Base-by-base conservation (phyloP, 2,329 filamentous ascomycete genomes). In the Seiridium cupressi region DNA sequence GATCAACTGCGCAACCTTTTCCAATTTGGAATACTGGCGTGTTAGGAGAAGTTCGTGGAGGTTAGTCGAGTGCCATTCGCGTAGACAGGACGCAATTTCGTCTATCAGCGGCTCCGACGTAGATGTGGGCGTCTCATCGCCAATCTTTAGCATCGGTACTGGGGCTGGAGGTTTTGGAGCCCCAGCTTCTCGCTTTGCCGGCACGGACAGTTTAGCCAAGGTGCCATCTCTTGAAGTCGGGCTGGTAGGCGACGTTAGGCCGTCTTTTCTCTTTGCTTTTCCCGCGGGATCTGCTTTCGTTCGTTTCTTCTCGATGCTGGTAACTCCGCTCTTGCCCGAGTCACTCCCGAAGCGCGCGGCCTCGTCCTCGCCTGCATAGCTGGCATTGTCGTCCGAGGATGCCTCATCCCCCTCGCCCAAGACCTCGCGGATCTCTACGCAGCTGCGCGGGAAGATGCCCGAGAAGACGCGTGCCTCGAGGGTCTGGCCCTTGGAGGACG, bases 61-160 rank as follows among this genome's bases (percentile, higher is more conserved):
- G 71, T 97, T 96, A 18, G 93, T 97, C 26, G 95, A 96, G 77
- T 99, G 94, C 96, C 95, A 99, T 82, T 99, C 95, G 67, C 95
- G 87, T 64, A 99, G 78, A 73, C 95, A 99, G 3, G 93, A 97
- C 11, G 95, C 93, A 68, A 99, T 98, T 74, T 99, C 95, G 75
- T 99, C 95, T 32, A 99, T 93, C 62, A 99, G 77, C 2, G 95
- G 95, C 73, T 99, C 96, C 7, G 91, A 88, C 13, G 86, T 82
- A 5, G 93, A 97, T 0, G 92, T 96, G 1, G 93, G 92, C 2
- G 93, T 97, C 78, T 99, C 95, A 71, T 99, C 95, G 61, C 95
- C 95, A 72, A 99, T 94, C 75, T 97, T 97, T 57, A 99, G 83
- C 90, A 98, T 95, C 4, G 95, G 95, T 7, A 99, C 93, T 0